A percentile compares a stretch with the other conserved stretches of the same genome.
Conservation (phyloP, 345 rosid genomes). For the Moricandia moricandioides region DNA sequence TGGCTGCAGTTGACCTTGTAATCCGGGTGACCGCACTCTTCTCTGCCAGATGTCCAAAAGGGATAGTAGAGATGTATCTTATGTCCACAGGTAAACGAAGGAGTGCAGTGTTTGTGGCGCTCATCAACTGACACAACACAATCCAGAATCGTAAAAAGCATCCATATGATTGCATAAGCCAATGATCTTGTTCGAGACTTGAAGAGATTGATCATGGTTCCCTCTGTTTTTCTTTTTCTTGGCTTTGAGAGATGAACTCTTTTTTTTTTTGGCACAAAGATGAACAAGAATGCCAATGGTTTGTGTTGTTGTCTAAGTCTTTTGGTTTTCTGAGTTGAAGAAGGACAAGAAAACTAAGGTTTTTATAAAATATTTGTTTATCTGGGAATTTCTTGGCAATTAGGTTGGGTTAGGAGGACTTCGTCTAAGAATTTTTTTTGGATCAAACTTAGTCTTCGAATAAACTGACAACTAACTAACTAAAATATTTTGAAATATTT, state of each 20-base stretch:
- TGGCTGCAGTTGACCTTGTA: conserved; percentile 37
- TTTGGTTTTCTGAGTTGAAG: not conserved
- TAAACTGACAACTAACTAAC: not conserved
- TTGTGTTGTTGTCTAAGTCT: conserved; percentile 6
- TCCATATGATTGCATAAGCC: conserved; percentile 12
- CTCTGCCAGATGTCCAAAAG: conserved; percentile 27
- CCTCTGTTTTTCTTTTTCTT: not conserved
- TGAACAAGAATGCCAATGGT: conserved; percentile 1
- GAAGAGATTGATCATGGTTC: conserved; percentile 15
- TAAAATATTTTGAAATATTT: not conserved
- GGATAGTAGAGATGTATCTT: conserved; percentile 19
- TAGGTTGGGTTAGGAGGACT: conserved; percentile 18
- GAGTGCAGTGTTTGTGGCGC: not conserved
- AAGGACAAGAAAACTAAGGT: not conserved
- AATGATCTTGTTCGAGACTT: not conserved
- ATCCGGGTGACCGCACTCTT: conserved; percentile 40
- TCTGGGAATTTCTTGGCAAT: conserved; percentile 5
- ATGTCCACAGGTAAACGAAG: not conserved
- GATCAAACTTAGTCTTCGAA: not conserved
- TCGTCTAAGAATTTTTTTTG: not conserved
- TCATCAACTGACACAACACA: conserved; percentile 18
- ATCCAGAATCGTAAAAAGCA: not conserved
- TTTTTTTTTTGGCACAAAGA: not conserved
- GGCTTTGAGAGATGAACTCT: not conserved
- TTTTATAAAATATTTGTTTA: not conserved